Evolutionary conservation across 179 eudicot genomes (phyloP), one percentile per base, ranked within the genome.

Genomic region (Amaranthus tricolor): DNA sequence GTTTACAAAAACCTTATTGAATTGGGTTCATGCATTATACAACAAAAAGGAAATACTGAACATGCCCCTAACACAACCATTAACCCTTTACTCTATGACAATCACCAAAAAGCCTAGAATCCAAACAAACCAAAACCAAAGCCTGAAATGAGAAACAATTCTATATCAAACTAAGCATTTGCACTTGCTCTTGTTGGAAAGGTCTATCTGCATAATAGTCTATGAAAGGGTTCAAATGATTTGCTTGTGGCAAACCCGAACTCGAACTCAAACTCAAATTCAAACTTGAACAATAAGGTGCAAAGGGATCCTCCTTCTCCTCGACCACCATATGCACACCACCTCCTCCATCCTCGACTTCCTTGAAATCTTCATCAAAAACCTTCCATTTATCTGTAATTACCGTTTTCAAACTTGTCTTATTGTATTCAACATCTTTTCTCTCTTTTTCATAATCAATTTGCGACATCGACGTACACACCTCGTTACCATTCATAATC

Each of bases 341-440:
- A 43, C 19, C 60, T 13, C 0, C 66, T 45, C 20, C 65, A 49
- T 21, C 55, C 43, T 8, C 74, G 24, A 20, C 13, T 64, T 65
- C 68, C 73, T 12, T 75, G 45, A 72, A 14, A 47, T 85, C 93
- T 48, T 91, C 96, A 6, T 91, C 94, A 71, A 93, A 93, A 24
- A 82, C 85, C 83, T 88, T 93, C 98, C 96, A 93, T 6, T 86
- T 69, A 51, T 88, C 77, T 0, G 96, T 89, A 31, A 91, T 84
- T 21, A 87, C 74, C 2, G 96, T 88, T 78, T 63, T 79, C 75
- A 82, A 21, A 67, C 17, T 15, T 50, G 74, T 24, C 16, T 78
- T 72, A 57, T 55, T 31, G 8, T 24, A 43, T 49, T 49, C 72
- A 6, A 52, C 16, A 48, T 31, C 45, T 24, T 60, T 68, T 31